Evolutionary conservation across 2,329 filamentous ascomycete species (phyloP), one percentile per base, ranked within the genome.

Genomic region (Talaromyces sp.): DNA sequence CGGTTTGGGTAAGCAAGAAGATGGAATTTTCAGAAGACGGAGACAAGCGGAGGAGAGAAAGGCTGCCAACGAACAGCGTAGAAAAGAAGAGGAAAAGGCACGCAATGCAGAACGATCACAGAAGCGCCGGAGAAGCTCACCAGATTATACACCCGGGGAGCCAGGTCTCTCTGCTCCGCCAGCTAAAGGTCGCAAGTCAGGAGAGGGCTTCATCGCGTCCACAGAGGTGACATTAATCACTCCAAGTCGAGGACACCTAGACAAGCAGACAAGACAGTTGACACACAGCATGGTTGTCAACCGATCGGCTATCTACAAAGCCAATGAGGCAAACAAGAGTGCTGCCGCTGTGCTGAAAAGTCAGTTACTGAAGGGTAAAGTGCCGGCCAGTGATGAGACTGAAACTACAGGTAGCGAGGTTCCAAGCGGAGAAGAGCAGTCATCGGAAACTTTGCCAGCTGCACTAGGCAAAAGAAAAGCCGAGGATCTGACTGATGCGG

Each of bases 261-360:
- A 85, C 33, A 83, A 81, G 67, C 85, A 85, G 71, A 82, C 86
- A 2, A 82, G 83, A 61, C 81, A 84, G 35, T 81, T 96, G 67
- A 96, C 93, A 8, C 91, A 97, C 74, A 93, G 93, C 69, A 92
- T 96, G 85, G 87, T 97, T 8, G 88, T 95, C 67, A 94, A 94
- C 73, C 87, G 90, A 65, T 85, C 84, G 31, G 82, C 83, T 31
- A 80, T 86, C 39, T 83, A 87, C 65, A 88, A 89, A 72, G 87
- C 91, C 35, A 94, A 92, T 68, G 81, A 87, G 63, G 92, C 93
- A 63, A 99, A 99, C 80, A 97, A 96, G 79, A 97, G 92, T 72
- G 95, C 95, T 27, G 95, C 95, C 37, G 93, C 92, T 67, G 90
- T 90, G 22, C 81, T 99, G 60, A 96, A 96, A 78, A 90, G 90